Percentiles rank a stretch among this genome's conserved stretches.
phyloP scores from a whole-genome alignment of 345 rosid species.

The Cardiospermum halicacabum region DNA sequence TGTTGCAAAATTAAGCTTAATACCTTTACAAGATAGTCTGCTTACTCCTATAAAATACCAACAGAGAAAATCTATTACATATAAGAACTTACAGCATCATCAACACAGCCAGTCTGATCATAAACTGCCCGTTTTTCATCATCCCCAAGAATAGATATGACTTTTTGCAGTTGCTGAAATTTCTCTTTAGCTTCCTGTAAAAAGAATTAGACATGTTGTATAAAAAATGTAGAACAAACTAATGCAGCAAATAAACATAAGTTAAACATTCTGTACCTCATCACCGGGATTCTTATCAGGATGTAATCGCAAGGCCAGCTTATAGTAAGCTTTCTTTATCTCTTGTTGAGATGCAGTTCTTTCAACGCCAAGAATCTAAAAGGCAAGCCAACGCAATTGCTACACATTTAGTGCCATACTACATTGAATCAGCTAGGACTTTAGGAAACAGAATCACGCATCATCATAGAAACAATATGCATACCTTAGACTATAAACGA shows the following conservation, averaged over 20 bases:
- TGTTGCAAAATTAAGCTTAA: too few relatives aligned
- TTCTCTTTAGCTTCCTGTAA: conserved; percentile 89
- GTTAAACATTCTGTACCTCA: conserved; percentile 38
- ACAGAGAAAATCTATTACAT: not conserved
- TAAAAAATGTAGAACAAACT: not conserved
- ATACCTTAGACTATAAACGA: too few relatives aligned
- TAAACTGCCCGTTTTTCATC: conserved; percentile 76
- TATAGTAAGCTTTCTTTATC: conserved; percentile 86
- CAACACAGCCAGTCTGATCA: conserved; percentile 84
- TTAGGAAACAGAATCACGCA: too few relatives aligned
- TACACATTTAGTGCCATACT: not conserved
- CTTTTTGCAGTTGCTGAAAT: conserved; percentile 92
- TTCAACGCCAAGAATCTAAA: conserved; percentile 78
- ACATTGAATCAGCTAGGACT: too few relatives aligned
- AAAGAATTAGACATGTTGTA: conserved; percentile 2
- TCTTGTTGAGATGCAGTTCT: conserved; percentile 69
- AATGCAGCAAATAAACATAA: not conserved
- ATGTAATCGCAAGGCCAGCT: conserved; percentile 77
- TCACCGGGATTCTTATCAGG: conserved; percentile 94
- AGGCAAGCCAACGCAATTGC: not conserved
- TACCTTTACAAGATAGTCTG: not conserved
- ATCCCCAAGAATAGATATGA: conserved; percentile 84
- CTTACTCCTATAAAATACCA: not conserved
- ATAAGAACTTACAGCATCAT: conserved; percentile 72
- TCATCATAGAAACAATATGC: too few relatives aligned